These are phyloP conservation scores for Apiotrichum sp. DNA, from an alignment of 1,284 basidiomycete genomes.

Conservation along the genomic window DNA sequence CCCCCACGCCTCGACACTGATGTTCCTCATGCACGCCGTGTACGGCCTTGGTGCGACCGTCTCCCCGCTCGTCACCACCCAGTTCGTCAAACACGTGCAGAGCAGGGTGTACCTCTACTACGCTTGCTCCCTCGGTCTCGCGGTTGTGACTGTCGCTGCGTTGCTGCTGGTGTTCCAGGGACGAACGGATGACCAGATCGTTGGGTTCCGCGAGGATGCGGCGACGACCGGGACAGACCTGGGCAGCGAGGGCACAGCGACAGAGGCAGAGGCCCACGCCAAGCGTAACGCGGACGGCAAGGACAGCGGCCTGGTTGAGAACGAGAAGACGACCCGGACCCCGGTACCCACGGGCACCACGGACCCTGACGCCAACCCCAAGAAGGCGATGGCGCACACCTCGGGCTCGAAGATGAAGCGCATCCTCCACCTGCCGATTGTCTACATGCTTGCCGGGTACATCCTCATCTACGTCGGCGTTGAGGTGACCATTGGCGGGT, in stretches of 20 bases:
- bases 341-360: too few species aligned
- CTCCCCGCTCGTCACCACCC: constrained; percentile 62
- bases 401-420: constrained; percentile 35
- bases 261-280: background rate
- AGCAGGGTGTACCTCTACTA: constrained; percentile 58
- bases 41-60: constrained; percentile 62
- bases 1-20: constrained; percentile 47
- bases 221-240: background rate
- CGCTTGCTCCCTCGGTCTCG: constrained; percentile 56
- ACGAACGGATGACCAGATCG: constrained; percentile 53
- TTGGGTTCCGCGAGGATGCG: constrained; percentile 21
- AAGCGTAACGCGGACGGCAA: background rate
- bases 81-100: constrained; percentile 54
- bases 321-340: background rate
- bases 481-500: constrained; percentile 41
- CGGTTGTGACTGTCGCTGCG: constrained; percentile 50
- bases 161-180: constrained; percentile 55
- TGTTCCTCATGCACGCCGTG: constrained; percentile 59
- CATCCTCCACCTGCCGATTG: constrained; percentile 29
- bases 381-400: background rate
- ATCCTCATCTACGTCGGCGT: constrained; percentile 40
- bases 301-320: background rate
- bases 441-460: constrained; percentile 36
- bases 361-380: background rate
- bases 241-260: background rate